Evolutionary conservation across 495 filamentous ascomycete species (phyloP).

Genomic region (Aeminium ludgeri): DNA sequence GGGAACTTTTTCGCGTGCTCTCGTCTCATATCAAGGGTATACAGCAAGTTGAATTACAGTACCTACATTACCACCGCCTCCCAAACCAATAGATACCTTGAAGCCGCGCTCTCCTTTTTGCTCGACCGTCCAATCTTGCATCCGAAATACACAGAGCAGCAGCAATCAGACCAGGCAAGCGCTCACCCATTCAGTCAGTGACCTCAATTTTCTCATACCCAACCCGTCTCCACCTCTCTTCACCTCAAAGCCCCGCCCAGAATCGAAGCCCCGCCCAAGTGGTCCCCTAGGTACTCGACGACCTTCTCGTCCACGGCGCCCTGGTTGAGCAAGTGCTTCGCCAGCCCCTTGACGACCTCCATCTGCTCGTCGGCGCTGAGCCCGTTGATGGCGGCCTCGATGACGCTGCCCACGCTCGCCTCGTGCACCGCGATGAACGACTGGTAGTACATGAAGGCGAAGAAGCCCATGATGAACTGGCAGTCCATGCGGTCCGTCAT

Average conservation of each 20-base stretch:
- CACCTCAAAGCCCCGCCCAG: background rate
- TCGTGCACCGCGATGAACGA: constrained; percentile 85
- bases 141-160: too few species aligned
- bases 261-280: constrained; percentile 1
- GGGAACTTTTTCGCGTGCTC: too few species aligned
- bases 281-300: constrained; percentile 8
- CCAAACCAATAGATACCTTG: too few species aligned
- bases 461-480: constrained; percentile 99
- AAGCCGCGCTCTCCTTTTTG: too few species aligned
- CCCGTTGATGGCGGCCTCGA: constrained; percentile 77
- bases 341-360: constrained; percentile 67
- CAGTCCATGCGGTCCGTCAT: constrained; percentile 99
- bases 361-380: constrained; percentile 70
- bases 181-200: too few species aligned
- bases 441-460: constrained; percentile 95
- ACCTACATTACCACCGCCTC: too few species aligned
- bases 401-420: constrained; percentile 62
- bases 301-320: constrained; percentile 50
- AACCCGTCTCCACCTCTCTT: background rate
- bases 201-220: too few species aligned
- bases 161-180: too few species aligned
- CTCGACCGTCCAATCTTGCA: too few species aligned
- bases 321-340: constrained; percentile 77
- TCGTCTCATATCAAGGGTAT: too few species aligned
- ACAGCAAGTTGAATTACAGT: too few species aligned